Percentiles rank a stretch among this genome's conserved stretches.
These are phyloP conservation scores for Trichophyton benhamiae DNA, from an alignment of 2,329 filamentous ascomycete species.

Conservation along the genomic window DNA sequence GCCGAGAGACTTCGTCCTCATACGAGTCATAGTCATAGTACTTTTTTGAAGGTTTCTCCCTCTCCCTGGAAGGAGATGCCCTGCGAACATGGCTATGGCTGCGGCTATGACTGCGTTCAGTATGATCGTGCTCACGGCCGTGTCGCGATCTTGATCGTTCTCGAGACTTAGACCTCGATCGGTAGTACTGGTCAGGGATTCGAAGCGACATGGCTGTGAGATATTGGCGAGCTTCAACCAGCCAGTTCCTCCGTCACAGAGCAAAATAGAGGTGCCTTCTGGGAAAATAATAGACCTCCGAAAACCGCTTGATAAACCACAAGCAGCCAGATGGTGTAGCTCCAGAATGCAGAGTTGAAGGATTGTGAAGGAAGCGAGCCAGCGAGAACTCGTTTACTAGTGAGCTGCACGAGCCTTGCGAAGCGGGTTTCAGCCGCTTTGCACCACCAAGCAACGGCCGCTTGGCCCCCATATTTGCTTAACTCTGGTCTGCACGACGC, in stretches of 20 bases:
- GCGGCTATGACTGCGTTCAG: slow-evolving; percentile 22
- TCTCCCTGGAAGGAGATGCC: slow-evolving; percentile 17
- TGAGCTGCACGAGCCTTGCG: neutral
- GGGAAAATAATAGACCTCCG: no score
- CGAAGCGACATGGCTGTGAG: slow-evolving; percentile 22
- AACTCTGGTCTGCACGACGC: neutral
- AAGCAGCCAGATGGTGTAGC: neutral
- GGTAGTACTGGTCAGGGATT: slow-evolving; percentile 14
- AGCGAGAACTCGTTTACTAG: neutral
- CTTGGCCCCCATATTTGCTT: slow-evolving; percentile 1
- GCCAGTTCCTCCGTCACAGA: neutral
- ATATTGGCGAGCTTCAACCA: neutral
- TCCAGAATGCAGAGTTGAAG: neutral
- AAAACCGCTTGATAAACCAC: no score
- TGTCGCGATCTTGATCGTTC: slow-evolving; percentile 6
- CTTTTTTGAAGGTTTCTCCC: slow-evolving; percentile 15
- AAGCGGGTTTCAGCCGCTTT: slow-evolving; percentile 3
- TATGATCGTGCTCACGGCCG: neutral
- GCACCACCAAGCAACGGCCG: neutral
- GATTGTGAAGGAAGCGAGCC: neutral
- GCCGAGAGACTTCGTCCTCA: slow-evolving; percentile 17
- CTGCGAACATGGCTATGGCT: slow-evolving; percentile 21
- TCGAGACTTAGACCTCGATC: slow-evolving; percentile 4
- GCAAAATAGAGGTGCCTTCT: neutral
- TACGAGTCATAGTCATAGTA: slow-evolving; percentile 22